Base-by-base conservation (phyloP, 2,329 filamentous ascomycete species). In the Lasiodiplodia hormozganensis region DNA sequence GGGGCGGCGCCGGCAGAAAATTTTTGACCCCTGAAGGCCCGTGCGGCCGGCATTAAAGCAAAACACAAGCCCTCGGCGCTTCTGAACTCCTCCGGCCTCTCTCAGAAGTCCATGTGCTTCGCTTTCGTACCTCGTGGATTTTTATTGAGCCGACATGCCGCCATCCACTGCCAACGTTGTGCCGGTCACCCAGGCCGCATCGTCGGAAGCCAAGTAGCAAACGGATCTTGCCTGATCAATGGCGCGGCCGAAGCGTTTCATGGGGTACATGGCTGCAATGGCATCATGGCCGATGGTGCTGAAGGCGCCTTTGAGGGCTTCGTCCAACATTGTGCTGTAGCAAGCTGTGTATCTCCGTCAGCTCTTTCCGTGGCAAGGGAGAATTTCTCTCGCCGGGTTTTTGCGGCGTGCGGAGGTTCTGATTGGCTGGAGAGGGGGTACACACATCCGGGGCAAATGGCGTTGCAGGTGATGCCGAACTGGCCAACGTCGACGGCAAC, bases 171-270 rank as follows among this genome's bases (percentile, higher is more conserved):
- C 73, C 60, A 83, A 66, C 7, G 73, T 72, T 7, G 78, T 75
- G 1, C 82, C 81, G 21, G 81, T 83, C 4, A 83, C 73, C 77
- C 78, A 83, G 18, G 72, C 73, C 0, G 80, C 81, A 71, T 84
- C 82, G 16, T 82, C 80, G 58, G 80, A 81, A 0, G 80, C 80
- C 28, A 84, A 70, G 70, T 81, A 81, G 5, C 84, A 78, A 0
- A 81, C 82, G 14, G 77, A 76, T 28, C 75, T 60, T 4, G 74
- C 75, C 36, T 72, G 70, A 54, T 76, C 73, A 10, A 70, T 69
- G 3, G 72, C 16, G n/a, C 40, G 38, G 5, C 58, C 58, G 31
- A 62, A 51, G 2, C 38, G 40, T 14, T 51, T 62, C 38, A 62
- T 14, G 3, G 58, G 58, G n/a, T 47, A 34, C 58, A 62, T 49